Base-by-base conservation (phyloP, 441 rosid species). In the Pelargonium exstipulatum region DNA sequence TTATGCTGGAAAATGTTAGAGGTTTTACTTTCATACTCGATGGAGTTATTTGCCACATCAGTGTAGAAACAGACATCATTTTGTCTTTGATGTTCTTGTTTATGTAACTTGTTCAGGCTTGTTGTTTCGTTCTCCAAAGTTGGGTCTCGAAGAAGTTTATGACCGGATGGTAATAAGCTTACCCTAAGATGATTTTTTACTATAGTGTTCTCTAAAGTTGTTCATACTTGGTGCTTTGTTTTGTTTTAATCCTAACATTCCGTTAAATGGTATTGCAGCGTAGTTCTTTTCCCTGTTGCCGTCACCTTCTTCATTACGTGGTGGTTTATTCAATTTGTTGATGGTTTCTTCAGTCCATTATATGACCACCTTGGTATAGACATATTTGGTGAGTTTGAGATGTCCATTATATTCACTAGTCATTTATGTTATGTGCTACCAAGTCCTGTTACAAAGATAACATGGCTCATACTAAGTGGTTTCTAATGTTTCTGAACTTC, bases 291-390 rank as follows among this genome's bases (percentile, higher is more conserved):
- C 79, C 99, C 97, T 0, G 84, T 94, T 71, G 99, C 96, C 0
- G 90, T 94, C 75, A 94, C 96, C 67, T 91, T 94, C 82, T 91
- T 89, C 55, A 70, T 91, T 51, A 89, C 98, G 12, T 90, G 98
- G 97, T 94, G 95, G 98, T 86, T 94, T 83, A 81, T 94, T 78
- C 93, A 88, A 80, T 94, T 91, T 83, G 91, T 94, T 58, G 96
- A 91, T 71, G 95, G 97, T 65, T 94, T 94, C 86, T 94, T 94
- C 84, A 86, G 96, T 83, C 97, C 98, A 13, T 66, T 94, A 57
- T 90, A 91, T 82, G 96, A 82, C 58, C 89, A 72, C 51, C 94
- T 91, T 66, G 99, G 99, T 58, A 70, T 94, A 74, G 88, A 91
- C 77, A 74, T 91, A 69, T 91, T 94, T 72, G 97, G 99, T 90